Evolutionary conservation across 139 green algal species (phyloP).

Genomic region (Chlamydomonas schloesseri): DNA sequence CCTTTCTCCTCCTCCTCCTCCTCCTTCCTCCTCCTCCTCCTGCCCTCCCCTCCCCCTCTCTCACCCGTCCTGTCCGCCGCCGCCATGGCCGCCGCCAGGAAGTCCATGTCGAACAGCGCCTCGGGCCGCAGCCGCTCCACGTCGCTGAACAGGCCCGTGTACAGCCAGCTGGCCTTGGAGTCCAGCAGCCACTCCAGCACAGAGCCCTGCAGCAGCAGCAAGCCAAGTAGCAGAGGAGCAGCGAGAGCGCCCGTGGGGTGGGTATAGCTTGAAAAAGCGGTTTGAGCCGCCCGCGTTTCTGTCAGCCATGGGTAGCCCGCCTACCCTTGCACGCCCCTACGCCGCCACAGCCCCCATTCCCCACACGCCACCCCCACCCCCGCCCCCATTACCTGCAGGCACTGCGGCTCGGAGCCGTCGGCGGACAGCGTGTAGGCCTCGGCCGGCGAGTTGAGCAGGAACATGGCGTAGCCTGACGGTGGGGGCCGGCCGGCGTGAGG

Average conservation of each 20-base stretch:
- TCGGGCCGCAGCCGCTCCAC: constrained; percentile 46
- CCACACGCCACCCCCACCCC: too few species aligned
- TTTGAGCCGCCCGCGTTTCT: too few species aligned
- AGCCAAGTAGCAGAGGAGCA: not conserved
- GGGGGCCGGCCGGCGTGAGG: too few species aligned
- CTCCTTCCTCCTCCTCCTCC: not conserved
- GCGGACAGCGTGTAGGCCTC: constrained; percentile 50
- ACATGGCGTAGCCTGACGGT: constrained; percentile 50
- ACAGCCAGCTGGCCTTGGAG: constrained; percentile 45
- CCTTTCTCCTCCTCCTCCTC: not conserved
- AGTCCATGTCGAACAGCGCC: constrained; percentile 53
- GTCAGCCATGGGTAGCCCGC: too few species aligned
- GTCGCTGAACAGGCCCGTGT: constrained; percentile 51
- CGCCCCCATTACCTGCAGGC: constrained; percentile 11
- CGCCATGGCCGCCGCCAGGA: constrained; percentile 48
- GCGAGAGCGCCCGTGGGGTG: too few species aligned
- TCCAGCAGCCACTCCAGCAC: constrained; percentile 49
- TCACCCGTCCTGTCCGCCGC: constrained; percentile 47
- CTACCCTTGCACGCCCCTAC: too few species aligned
- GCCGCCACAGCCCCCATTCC: too few species aligned
- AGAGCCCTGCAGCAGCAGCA: not conserved
- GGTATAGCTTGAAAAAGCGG: too few species aligned
- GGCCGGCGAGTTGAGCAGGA: constrained; percentile 53
- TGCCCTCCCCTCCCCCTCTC: not conserved
- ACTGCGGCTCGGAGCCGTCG: constrained; percentile 27